phyloP scores from a whole-genome alignment of 2,329 filamentous ascomycete species.

The Sporothrix euskadiensis region DNA sequence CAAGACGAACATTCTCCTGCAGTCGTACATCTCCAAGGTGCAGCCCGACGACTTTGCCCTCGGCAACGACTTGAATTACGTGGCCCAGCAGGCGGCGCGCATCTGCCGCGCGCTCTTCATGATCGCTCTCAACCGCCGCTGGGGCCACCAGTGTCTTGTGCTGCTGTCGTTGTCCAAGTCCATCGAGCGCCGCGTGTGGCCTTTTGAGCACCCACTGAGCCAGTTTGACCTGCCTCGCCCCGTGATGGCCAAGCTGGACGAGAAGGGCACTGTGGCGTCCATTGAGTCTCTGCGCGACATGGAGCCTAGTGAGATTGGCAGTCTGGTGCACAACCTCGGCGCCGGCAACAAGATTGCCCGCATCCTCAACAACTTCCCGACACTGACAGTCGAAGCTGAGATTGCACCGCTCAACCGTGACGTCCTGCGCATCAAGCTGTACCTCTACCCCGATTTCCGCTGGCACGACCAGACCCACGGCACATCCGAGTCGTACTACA shows the following conservation, averaged over 20 bases:
- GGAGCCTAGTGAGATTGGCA: conserved; percentile 87
- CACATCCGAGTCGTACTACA: conserved; percentile 93
- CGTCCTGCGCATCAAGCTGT: conserved; percentile 86
- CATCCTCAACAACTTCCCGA: conserved; percentile 88
- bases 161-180: conserved; percentile 91
- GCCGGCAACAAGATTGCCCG: conserved; percentile 81
- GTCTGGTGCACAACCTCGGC: conserved; percentile 83
- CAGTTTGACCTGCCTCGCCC: conserved; percentile 90
- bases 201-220: conserved; percentile 89
- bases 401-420: conserved; percentile 95
- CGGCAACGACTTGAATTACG: conserved; percentile 87
- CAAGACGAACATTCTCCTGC: conserved; percentile 94
- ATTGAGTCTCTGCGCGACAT: conserved; percentile 89
- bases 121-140: conserved; percentile 91
- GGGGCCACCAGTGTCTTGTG: conserved; percentile 94
- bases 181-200: conserved; percentile 94
- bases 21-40: conserved; percentile 87
- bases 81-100: conserved; percentile 90
- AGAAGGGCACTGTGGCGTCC: conserved; percentile 57
- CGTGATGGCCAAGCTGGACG: conserved; percentile 78
- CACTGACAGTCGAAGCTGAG: conserved; percentile 84
- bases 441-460: conserved; percentile 81
- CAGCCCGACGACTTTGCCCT: conserved; percentile 92
- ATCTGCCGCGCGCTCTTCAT: conserved; percentile 96
- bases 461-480: conserved; percentile 97